phyloP scores from a whole-genome alignment of 148 eudicot species.

The Chenopodium suecicum region DNA sequence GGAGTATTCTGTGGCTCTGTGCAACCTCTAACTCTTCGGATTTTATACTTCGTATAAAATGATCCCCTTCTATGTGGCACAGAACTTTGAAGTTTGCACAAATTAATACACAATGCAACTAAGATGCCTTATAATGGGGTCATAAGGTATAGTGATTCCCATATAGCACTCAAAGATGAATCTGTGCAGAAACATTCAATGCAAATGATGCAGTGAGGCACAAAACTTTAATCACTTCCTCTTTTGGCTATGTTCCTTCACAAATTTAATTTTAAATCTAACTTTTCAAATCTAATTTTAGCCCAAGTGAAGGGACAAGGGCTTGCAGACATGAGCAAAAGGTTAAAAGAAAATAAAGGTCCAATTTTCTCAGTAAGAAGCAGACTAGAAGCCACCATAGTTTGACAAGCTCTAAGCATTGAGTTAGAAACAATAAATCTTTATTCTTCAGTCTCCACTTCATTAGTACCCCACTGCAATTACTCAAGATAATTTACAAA shows the following conservation, averaged over 20 bases:
- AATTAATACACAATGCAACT: no score
- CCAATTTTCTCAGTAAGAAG: not conserved
- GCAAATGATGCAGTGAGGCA: no score
- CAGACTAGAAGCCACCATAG: not conserved
- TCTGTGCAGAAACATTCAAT: no score
- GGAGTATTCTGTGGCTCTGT: no score
- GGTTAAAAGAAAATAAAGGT: not conserved
- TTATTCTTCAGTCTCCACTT: not conserved
- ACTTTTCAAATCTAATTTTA: not conserved
- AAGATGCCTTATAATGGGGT: no score
- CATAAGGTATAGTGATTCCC: no score
- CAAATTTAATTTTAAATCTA: not conserved
- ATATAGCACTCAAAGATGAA: no score
- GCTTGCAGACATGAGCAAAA: not conserved
- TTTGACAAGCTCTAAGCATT: not conserved
- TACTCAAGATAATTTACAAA: not conserved
- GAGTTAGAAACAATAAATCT: not conserved
- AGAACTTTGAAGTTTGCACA: not conserved
- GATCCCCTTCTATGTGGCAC: not conserved
- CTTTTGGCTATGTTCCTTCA: not conserved
- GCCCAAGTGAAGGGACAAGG: not conserved
- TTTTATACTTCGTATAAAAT: no score
- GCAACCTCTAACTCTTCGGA: no score
- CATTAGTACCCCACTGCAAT: not conserved
- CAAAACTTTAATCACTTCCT: no score